Conservation (phyloP, 768 basidiomycete species). For the Russula griseocarnosa region DNA sequence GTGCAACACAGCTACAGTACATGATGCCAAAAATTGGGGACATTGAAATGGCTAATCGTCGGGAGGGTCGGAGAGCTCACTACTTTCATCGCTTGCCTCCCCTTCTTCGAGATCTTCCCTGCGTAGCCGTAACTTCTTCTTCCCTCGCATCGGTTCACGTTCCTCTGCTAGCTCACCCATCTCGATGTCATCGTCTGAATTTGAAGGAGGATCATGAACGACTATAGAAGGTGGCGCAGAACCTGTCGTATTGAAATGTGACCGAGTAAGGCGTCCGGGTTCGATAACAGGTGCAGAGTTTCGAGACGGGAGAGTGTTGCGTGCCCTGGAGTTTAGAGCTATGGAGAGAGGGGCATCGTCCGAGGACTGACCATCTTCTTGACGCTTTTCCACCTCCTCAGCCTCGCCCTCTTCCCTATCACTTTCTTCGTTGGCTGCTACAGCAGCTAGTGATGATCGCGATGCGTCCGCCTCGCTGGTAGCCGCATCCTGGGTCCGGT, state of each 20-base stretch:
- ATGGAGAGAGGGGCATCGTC: slow-evolving; percentile 33
- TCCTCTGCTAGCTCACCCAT: slow-evolving; percentile 89
- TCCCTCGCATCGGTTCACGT: slow-evolving; percentile 46
- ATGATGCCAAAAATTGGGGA: slow-evolving; percentile 4
- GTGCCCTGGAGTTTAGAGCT: slow-evolving; percentile 36
- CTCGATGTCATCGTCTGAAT: slow-evolving; percentile 64
- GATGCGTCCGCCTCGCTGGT: slow-evolving; percentile 37
- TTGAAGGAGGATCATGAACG: slow-evolving; percentile 23
- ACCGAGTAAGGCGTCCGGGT: slow-evolving; percentile 7
- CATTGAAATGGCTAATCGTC: slow-evolving; percentile 40
- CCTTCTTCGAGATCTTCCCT: slow-evolving; percentile 82
- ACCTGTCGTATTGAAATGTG: slow-evolving; percentile 9
- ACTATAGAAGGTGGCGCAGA: slow-evolving; percentile 27
- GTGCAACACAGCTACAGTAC: slow-evolving; percentile 38
- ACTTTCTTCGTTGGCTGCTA: slow-evolving; percentile 36
- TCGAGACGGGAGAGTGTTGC: slow-evolving; percentile 35
- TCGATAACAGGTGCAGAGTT: slow-evolving; percentile 28
- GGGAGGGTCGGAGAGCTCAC: slow-evolving; percentile 72
- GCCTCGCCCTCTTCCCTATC: slow-evolving; percentile 36
- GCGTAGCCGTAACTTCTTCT: slow-evolving; percentile 43
- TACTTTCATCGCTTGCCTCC: slow-evolving; percentile 78
- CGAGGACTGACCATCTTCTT: slow-evolving; percentile 36
- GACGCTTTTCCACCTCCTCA: slow-evolving; percentile 44
- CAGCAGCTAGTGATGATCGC: slow-evolving; percentile 47
- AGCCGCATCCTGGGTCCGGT: slow-evolving; percentile 21